These are phyloP conservation scores for Macroventuria anomochaeta DNA, from an alignment of 2,329 filamentous ascomycete genomes.

Conservation along the genomic window DNA sequence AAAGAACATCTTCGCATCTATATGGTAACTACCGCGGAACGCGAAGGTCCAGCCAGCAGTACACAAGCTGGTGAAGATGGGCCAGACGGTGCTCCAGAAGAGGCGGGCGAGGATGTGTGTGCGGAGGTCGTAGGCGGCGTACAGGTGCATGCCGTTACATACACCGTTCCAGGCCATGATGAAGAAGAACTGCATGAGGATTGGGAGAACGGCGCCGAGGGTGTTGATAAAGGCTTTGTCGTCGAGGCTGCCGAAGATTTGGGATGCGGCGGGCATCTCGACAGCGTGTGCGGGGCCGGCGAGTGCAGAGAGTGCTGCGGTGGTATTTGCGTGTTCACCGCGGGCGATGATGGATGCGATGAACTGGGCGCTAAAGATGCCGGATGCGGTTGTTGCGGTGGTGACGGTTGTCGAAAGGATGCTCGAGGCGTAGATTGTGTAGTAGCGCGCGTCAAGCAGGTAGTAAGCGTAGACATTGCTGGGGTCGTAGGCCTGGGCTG, in stretches of 20 bases:
- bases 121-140: slow-evolving; percentile 19
- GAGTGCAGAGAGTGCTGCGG: slow-evolving; percentile 10
- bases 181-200: slow-evolving; percentile 58
- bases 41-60: slow-evolving; percentile 21
- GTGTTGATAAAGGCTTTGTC: slow-evolving; percentile 45
- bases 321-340: slow-evolving; percentile 10
- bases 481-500: slow-evolving; percentile 11
- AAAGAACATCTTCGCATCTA: slow-evolving; percentile 23
- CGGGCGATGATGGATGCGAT: slow-evolving; percentile 6
- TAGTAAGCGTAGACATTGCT: slow-evolving; percentile 21
- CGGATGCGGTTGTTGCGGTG: slow-evolving; percentile 14
- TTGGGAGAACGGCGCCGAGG: slow-evolving; percentile 51
- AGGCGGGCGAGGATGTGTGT: slow-evolving; percentile 20
- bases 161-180: slow-evolving; percentile 55
- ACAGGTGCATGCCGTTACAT: slow-evolving; percentile 22
- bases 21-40: slow-evolving; percentile 12
- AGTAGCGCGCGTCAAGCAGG: slow-evolving; percentile 14
- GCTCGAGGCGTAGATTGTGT: slow-evolving; percentile 13
- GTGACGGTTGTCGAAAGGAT: slow-evolving; percentile 16
- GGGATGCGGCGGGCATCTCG: slow-evolving; percentile 7
- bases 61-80: slow-evolving; percentile 18
- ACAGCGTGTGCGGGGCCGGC: slow-evolving; percentile 11
- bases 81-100: slow-evolving; percentile 17
- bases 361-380: slow-evolving; percentile 16
- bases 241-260: slow-evolving; percentile 6